These are phyloP conservation scores for Taphrina pruni DNA, from an alignment of 1,139 yeast species.

Conservation along the genomic window DNA sequence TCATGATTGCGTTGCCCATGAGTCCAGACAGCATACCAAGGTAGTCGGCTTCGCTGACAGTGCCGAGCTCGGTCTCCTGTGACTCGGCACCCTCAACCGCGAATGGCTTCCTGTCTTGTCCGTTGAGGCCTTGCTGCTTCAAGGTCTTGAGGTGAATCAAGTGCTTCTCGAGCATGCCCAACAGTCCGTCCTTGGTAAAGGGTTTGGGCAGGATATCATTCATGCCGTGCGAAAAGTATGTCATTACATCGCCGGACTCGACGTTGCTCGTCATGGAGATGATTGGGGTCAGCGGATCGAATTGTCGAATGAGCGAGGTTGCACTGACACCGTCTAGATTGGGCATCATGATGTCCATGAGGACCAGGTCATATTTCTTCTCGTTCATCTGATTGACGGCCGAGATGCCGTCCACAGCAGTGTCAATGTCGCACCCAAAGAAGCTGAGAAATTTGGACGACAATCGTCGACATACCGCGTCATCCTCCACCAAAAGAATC, in stretches of 20 bases:
- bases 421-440: conserved; percentile 91
- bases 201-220: conserved; percentile 91
- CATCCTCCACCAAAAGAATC: conserved; percentile 84
- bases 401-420: conserved; percentile 87
- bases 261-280: conserved; percentile 94
- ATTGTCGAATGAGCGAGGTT: conserved; percentile 79
- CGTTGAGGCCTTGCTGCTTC: conserved; percentile 46
- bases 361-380: conserved; percentile 63
- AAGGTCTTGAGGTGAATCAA: conserved; percentile 52
- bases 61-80: conserved; percentile 9
- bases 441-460: conserved; percentile 72
- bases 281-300: conserved; percentile 83
- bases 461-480: conserved; percentile 68
- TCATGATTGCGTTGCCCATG: conserved; percentile 16
- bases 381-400: conserved; percentile 80
- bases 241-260: conserved; percentile 76
- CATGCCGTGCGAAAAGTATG: conserved; percentile 82
- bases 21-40: conserved; percentile 40
- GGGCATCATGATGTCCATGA: conserved; percentile 96
- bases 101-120: conserved; percentile 56
- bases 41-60: conserved; percentile 35
- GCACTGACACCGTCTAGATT: conserved; percentile 94
- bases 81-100: conserved; percentile 43
- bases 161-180: conserved; percentile 74
- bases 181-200: conserved; percentile 82